phyloP scores from a whole-genome alignment of 768 basidiomycete genomes.

The Lactifluus hygrophoroides region DNA sequence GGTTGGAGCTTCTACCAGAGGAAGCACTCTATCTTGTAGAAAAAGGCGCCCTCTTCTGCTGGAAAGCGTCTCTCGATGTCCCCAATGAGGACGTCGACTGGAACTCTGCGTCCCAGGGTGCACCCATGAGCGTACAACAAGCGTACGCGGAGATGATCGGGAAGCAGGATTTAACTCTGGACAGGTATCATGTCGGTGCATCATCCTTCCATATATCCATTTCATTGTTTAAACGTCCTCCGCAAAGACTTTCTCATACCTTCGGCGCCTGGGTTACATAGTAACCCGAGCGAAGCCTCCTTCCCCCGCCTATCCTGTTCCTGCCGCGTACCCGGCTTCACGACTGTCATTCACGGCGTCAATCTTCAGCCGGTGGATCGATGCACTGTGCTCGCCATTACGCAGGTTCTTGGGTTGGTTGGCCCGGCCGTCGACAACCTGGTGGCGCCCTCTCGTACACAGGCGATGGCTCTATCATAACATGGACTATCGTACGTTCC shows the following conservation, averaged over 20 bases:
- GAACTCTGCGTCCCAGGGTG: slow-evolving; percentile 36
- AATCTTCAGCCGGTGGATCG: slow-evolving; percentile 30
- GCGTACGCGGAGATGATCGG: slow-evolving; percentile 84
- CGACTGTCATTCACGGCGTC: slow-evolving; percentile 21
- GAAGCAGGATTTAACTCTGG: slow-evolving; percentile 63
- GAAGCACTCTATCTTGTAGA: slow-evolving; percentile 93
- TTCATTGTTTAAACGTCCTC: not conserved
- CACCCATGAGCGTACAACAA: slow-evolving; percentile 88
- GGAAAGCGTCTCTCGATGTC: slow-evolving; percentile 40
- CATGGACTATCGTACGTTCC: slow-evolving; percentile 46
- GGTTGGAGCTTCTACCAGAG: slow-evolving; percentile 92
- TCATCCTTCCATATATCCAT: not conserved
- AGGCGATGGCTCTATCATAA: slow-evolving; percentile 41
- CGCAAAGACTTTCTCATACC: slow-evolving; percentile 78
- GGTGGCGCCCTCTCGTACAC: slow-evolving; percentile 58
- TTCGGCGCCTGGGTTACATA: slow-evolving; percentile 86
- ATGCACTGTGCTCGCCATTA: slow-evolving; percentile 27
- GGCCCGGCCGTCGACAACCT: slow-evolving; percentile 36
- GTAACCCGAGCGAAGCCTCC: slow-evolving; percentile 70
- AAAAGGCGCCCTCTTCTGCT: slow-evolving; percentile 80
- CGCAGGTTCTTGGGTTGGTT: slow-evolving; percentile 24
- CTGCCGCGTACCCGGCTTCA: slow-evolving; percentile 30
- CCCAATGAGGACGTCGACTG: slow-evolving; percentile 30
- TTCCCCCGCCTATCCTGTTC: slow-evolving; percentile 41
- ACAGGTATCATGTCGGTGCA: slow-evolving; percentile 72